These are phyloP conservation scores for Didymella sp. DNA, from an alignment of 2,329 filamentous ascomycete species.

Conservation along the genomic window DNA sequence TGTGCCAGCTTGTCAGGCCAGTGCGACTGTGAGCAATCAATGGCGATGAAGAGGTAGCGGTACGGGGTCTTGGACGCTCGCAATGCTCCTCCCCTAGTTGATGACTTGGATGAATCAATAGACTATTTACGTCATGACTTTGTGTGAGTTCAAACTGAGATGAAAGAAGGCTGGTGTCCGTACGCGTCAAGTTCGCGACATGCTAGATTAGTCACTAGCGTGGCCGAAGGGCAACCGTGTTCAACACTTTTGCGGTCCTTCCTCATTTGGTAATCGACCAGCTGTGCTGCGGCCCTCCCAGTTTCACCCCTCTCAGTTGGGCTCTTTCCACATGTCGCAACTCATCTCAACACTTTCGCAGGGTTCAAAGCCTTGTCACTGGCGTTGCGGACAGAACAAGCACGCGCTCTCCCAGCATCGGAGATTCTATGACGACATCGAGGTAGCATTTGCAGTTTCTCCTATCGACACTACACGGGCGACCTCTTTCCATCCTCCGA, in stretches of 20 bases:
- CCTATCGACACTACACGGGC: not conserved
- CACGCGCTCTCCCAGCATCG: not conserved
- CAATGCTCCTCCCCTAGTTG: not conserved
- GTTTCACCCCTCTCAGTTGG: not conserved
- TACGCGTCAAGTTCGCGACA: not conserved
- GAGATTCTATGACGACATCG: not conserved
- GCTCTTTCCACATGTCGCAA: not conserved
- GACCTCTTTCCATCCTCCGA: constrained; percentile 9
- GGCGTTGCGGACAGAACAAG: not conserved
- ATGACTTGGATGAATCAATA: not conserved
- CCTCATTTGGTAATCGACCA: not conserved
- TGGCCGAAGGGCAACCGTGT: constrained; percentile 14
- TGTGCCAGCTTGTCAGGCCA: constrained; percentile 38
- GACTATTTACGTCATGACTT: not conserved
- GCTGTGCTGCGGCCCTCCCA: not conserved
- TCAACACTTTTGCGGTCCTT: constrained; percentile 6
- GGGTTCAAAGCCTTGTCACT: no score
- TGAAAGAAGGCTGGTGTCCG: not conserved
- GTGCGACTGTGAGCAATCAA: constrained; percentile 31
- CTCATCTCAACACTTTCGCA: no score
- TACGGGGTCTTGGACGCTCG: not conserved
- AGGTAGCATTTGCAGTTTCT: not conserved
- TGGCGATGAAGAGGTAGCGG: constrained; percentile 27
- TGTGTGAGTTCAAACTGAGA: not conserved
- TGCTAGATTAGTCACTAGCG: constrained; percentile 7